Evolutionary conservation across 768 basidiomycete genomes (phyloP).

Genomic region (Hygrocybe punicea): DNA sequence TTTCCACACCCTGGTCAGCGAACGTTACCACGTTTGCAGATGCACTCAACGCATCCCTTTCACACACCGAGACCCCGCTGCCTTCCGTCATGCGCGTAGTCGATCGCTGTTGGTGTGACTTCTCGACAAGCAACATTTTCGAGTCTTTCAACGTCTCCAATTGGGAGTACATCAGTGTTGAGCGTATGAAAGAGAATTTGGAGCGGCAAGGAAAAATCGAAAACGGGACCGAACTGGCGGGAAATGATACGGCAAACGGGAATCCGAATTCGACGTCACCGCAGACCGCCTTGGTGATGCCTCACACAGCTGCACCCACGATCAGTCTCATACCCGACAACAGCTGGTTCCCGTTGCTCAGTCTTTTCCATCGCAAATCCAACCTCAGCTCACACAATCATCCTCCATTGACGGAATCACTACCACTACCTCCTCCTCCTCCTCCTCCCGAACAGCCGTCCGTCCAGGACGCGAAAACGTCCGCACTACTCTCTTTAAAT

Average conservation of each 20-base stretch:
- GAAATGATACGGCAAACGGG: conserved; percentile 5
- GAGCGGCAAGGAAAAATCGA: conserved; percentile 32
- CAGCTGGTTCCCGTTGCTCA: not conserved
- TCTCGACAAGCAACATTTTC: conserved; percentile 61
- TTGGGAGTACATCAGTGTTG: conserved; percentile 70
- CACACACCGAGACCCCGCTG: conserved; percentile 40
- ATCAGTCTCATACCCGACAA: conserved; percentile 2
- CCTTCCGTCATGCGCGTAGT: conserved; percentile 61
- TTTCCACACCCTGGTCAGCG: conserved; percentile 62
- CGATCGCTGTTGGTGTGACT: conserved; percentile 87
- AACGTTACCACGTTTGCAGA: conserved; percentile 72
- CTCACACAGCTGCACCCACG: conserved; percentile 5
- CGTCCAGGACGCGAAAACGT: not conserved
- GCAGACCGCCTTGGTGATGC: conserved; percentile 6
- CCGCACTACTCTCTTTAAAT: conserved; percentile 1
- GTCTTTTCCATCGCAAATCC: not conserved
- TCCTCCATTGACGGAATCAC: not conserved
- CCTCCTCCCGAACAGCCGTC: not conserved
- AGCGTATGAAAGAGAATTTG: conserved; percentile 42
- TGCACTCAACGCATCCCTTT: conserved; percentile 52
- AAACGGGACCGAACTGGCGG: conserved; percentile 17
- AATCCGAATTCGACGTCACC: conserved; percentile 1
- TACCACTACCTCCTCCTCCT: no score
- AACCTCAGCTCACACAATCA: not conserved
- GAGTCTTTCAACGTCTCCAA: conserved; percentile 71